These are phyloP conservation scores for Alternaria arbusti DNA, from an alignment of 2,329 filamentous ascomycete genomes.

Conservation along the genomic window DNA sequence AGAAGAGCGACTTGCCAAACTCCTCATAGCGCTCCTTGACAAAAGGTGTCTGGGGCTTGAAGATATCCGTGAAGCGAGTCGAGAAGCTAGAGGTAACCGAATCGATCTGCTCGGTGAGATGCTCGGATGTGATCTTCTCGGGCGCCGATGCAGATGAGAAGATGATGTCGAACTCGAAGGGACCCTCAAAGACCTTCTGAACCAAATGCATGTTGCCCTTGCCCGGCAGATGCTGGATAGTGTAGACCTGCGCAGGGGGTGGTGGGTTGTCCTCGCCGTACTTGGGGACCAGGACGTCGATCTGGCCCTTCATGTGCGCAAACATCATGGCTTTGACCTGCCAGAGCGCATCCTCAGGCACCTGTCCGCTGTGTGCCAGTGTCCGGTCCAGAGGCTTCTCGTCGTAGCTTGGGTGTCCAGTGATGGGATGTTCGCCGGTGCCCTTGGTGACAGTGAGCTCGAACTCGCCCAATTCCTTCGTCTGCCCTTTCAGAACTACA, in stretches of 20 bases:
- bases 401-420: constrained; percentile 68
- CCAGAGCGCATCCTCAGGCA: constrained; percentile 77
- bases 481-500: constrained; percentile 74
- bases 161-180: constrained; percentile 91
- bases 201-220: constrained; percentile 83
- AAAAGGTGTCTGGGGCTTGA: constrained; percentile 79
- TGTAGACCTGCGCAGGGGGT: constrained; percentile 85
- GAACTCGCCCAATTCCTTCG: constrained; percentile 77
- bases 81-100: constrained; percentile 72
- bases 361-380: constrained; percentile 72
- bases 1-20: constrained; percentile 90
- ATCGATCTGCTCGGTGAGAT: constrained; percentile 73
- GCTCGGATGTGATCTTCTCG: constrained; percentile 61
- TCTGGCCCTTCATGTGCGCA: constrained; percentile 66
- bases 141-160: constrained; percentile 79
- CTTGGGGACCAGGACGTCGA: constrained; percentile 64
- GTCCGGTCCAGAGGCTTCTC: constrained; percentile 78
- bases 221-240: constrained; percentile 71
- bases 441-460: constrained; percentile 78
- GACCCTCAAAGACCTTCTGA: constrained; percentile 88
- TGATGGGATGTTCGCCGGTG: constrained; percentile 63
- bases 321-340: constrained; percentile 76
- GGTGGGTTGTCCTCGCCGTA: constrained; percentile 69
- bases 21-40: constrained; percentile 71
- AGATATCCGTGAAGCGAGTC: constrained; percentile 74